Percentiles rank a stretch among this genome's conserved stretches.
These are phyloP conservation scores for Cercospora zeae-maydis DNA, from an alignment of 2,329 filamentous ascomycete genomes.

Conservation along the genomic window DNA sequence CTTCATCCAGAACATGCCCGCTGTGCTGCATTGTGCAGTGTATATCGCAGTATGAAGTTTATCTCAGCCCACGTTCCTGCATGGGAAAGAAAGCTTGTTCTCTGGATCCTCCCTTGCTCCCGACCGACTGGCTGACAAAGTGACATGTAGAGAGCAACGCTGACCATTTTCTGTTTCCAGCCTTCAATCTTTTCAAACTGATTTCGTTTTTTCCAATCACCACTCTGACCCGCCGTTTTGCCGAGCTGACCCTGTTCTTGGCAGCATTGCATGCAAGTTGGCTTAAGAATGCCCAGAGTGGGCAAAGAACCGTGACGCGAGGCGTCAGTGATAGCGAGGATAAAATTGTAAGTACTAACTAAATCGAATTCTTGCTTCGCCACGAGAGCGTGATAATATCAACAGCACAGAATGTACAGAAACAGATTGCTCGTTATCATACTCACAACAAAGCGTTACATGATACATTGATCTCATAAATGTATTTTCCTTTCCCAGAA, in stretches of 20 bases:
- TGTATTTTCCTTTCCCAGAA: background rate
- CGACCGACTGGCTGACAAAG: background rate
- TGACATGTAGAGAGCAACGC: too few relatives aligned
- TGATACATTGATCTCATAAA: background rate
- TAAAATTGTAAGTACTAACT: background rate
- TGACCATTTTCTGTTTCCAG: background rate
- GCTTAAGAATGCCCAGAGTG: background rate
- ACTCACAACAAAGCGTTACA: background rate
- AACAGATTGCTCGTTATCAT: background rate
- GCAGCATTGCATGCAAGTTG: background rate
- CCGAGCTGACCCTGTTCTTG: background rate
- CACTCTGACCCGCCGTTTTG: too few relatives aligned
- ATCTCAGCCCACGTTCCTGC: constrained; percentile 10
- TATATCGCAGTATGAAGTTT: constrained; percentile 7
- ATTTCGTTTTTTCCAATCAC: background rate
- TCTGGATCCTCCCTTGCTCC: background rate
- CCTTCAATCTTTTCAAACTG: background rate
- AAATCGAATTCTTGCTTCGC: background rate
- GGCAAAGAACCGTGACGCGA: background rate
- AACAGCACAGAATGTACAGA: background rate
- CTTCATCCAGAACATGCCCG: background rate
- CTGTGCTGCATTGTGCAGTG: constrained; percentile 10
- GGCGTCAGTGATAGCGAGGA: background rate
- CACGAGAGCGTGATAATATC: background rate
- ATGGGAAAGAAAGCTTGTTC: background rate